Base-by-base conservation (phyloP, 176 grass and related monocot species). In the Olyra latifolia region DNA sequence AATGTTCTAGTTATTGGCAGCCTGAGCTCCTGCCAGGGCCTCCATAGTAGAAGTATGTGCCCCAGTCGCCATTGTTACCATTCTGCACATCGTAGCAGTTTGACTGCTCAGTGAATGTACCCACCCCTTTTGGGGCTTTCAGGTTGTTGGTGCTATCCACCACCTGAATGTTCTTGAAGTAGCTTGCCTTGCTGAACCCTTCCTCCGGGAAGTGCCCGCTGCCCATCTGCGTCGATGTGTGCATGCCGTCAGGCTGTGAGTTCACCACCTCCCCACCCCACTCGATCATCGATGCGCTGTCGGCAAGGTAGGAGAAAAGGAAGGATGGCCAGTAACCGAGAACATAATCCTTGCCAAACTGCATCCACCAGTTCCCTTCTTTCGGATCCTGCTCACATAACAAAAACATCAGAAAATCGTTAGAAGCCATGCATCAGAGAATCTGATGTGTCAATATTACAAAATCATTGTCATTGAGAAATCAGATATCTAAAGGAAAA, bases 341-440 rank as follows among this genome's bases (percentile, higher is more conserved):
- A 43, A 95, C 88, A 38, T 95, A 89, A n/a, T 86, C 88, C 64
- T 86, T 98, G 78, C 90, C 92, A 17, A 93, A 98, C 53, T 98
- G 90, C 90, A 98, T 91, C 95, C 95, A 98, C 95, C 95, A 95
- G 46, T 98, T 87, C n/a, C 95, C 95, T 62, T 93, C 86, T 50
- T 93, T 98, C 29, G 85, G 95, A 79, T 98, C 95, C 95, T 97
- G 85, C 65, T 73, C 79, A 67, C 30, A 8, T n/a, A 12, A 42
- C 28, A 25, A 5, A 43, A 1, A 10, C 4, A 71, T 5, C 15
- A 47, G 28, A 55, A 55, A 2, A 49, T 50, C 54, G 7, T 75
- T 80, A 62, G 6, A 52, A 62, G 30, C 12, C 35, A 50, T 15
- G 32, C 27, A 38, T 19, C 45, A n/a, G 35, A 47, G 61, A 25